phyloP scores from a whole-genome alignment of 768 basidiomycete species.

The Ramaria sp. region DNA sequence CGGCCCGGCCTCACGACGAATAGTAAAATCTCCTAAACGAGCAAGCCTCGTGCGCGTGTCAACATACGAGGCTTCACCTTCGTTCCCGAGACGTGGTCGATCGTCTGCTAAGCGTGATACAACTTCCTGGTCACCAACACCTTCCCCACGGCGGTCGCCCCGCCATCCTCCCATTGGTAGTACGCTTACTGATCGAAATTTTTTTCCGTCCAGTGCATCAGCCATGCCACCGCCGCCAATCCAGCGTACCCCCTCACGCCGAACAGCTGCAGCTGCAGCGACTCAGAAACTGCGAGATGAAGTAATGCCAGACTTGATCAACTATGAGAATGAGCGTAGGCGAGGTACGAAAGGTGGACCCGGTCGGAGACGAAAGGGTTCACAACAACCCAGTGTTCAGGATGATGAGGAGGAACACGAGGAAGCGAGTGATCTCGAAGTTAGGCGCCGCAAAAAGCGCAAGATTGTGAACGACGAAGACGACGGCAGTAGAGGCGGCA shows the following conservation, averaged over 20 bases:
- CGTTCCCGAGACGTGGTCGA: conserved; percentile 11
- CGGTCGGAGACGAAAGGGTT: conserved; percentile 13
- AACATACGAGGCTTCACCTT: conserved; percentile 18
- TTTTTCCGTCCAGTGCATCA: neutral
- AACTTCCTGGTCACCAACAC: neutral
- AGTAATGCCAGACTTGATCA: conserved; percentile 70
- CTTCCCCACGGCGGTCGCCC: neutral
- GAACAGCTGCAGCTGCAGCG: conserved; percentile 45
- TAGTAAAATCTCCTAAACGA: conserved; percentile 3
- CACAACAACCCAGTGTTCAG: conserved; percentile 7
- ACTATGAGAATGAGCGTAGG: conserved; percentile 59
- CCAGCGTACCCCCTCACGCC: conserved; percentile 18
- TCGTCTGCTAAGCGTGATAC: conserved; percentile 3
- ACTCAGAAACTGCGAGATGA: conserved; percentile 32
- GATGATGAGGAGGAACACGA: conserved; percentile 2
- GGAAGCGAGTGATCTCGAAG: neutral
- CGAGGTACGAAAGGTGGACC: conserved; percentile 18
- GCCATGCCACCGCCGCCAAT: neutral
- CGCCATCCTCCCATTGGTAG: neutral
- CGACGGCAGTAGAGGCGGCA: neutral
- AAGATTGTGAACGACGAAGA: neutral
- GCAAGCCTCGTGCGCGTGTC: conserved; percentile 15
- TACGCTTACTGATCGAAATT: neutral
- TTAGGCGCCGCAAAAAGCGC: neutral
- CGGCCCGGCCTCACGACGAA: conserved; percentile 8